Conservation (phyloP, 75 land plant species). For the Pinus taeda region DNA sequence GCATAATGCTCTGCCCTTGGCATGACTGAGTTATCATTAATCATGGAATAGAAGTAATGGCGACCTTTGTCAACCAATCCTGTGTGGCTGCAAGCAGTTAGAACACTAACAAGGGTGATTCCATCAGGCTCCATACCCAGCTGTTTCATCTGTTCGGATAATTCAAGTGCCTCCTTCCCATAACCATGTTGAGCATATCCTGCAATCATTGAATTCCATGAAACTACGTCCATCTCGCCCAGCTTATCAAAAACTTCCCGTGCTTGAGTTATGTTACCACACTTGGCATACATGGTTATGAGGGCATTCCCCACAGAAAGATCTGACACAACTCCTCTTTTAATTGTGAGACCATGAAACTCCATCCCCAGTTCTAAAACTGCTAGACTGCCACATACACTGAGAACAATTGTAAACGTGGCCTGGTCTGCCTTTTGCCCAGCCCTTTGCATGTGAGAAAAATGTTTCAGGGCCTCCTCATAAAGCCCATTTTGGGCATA, state of each 20-base stretch:
- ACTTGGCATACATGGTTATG: slow-evolving; percentile 32
- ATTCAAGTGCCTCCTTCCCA: slow-evolving; percentile 14
- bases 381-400: slow-evolving; percentile 6
- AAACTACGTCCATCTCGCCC: slow-evolving; percentile 16
- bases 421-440: slow-evolving; percentile 8
- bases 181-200: slow-evolving; percentile 38
- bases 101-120: slow-evolving; percentile 24
- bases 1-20: slow-evolving; percentile 4
- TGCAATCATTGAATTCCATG: slow-evolving; percentile 33
- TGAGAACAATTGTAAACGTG: not conserved
- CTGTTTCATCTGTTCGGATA: slow-evolving; percentile 21
- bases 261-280: slow-evolving; percentile 26
- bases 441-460: too few relatives aligned
- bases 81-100: slow-evolving; percentile 33
- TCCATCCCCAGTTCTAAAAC: slow-evolving; percentile 17
- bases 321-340: slow-evolving; percentile 15
- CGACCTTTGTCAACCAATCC: slow-evolving; percentile 31
- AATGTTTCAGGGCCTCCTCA: too few relatives aligned
- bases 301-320: slow-evolving; percentile 19
- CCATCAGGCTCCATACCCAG: slow-evolving; percentile 32
- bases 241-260: slow-evolving; percentile 18
- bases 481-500: too few relatives aligned
- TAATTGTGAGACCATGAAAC: slow-evolving; percentile 14
- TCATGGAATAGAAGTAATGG: slow-evolving; percentile 25
- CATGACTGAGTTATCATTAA: not conserved